Evolutionary conservation across 495 filamentous ascomycete species (phyloP), one percentile per base, ranked within the genome.

Genomic region (Neurospora sp.): DNA sequence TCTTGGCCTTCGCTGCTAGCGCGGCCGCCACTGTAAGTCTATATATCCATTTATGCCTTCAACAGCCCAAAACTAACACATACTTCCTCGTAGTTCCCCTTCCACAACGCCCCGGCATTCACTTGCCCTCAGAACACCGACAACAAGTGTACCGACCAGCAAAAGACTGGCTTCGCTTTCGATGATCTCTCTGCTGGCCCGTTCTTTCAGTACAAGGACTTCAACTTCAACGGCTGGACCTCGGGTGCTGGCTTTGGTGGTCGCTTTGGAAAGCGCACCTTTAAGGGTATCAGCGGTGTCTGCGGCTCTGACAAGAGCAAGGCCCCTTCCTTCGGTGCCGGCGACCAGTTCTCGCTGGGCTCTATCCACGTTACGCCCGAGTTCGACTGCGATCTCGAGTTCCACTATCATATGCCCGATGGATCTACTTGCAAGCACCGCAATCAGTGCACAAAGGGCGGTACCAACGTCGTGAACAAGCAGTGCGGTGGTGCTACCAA

Each of bases 401-500:
- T 96, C 82, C 86, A 92, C 84, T 97, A 94, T 82, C 84, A 84
- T 77, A 94, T 97, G 92, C 87, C 89, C 3, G 91, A 94, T 79
- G 90, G 90, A 72, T 89, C 88, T 47, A 87, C 82, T 72, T 97
- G 95, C 88, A 92, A 90, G 81, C 90, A 94, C 80, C 89, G 86
- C 45, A 83, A 86, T 71, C 75, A 82, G 39, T 96, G 92, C 87
- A 85, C 83, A 70, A 81, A 87, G 68, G 83, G 84, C 35, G 92
- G 92, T 77, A 88, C 89, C 69, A 86, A 84, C 70, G 85, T 97
- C 74, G 80, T 86, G 81, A 97, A 97, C 85, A 88, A 85, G 73
- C 93, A 97, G 85, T 98, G 94, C 80, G 95, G 94, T 86, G 94
- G 94, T 82, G 94, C 94, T 72, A 91, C 86, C 77, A 87, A 86